A percentile compares a stretch with the other conserved stretches of the same genome.
These are phyloP conservation scores for Silene noctiflora DNA, from an alignment of 179 eudicot species.

Conservation along the genomic window DNA sequence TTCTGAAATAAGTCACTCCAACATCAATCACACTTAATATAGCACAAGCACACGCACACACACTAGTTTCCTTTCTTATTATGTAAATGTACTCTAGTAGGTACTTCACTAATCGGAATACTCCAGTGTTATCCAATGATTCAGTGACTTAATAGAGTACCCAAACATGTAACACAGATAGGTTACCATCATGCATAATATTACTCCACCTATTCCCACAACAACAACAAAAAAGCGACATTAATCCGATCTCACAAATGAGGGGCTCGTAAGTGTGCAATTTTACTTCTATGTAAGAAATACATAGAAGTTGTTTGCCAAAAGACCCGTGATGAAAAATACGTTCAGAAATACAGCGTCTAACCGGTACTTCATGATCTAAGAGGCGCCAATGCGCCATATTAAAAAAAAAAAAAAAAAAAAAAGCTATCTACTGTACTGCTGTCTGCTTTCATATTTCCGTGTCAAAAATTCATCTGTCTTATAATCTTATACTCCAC, in stretches of 20 bases:
- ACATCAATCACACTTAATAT: too few species aligned
- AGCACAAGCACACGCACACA: too few species aligned
- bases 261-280: not conserved
- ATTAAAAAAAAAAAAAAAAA: too few species aligned
- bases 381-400: too few species aligned
- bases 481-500: not conserved
- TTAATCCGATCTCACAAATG: not conserved
- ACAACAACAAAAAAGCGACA: not conserved
- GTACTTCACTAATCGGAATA: not conserved
- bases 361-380: too few species aligned
- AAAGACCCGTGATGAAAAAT: not conserved
- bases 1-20: too few species aligned
- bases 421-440: not conserved
- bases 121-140: slow-evolving; percentile 5
- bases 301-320: not conserved
- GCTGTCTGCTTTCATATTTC: not conserved
- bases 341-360: not conserved
- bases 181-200: not conserved
- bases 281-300: not conserved
- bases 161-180: not conserved
- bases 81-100: slow-evolving; percentile 3
- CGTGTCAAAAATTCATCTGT: not conserved
- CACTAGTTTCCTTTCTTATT: too few species aligned
- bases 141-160: not conserved
- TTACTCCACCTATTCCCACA: not conserved